phyloP scores from a whole-genome alignment of 2,329 filamentous ascomycete species.

The Aureobasidium namibiae region DNA sequence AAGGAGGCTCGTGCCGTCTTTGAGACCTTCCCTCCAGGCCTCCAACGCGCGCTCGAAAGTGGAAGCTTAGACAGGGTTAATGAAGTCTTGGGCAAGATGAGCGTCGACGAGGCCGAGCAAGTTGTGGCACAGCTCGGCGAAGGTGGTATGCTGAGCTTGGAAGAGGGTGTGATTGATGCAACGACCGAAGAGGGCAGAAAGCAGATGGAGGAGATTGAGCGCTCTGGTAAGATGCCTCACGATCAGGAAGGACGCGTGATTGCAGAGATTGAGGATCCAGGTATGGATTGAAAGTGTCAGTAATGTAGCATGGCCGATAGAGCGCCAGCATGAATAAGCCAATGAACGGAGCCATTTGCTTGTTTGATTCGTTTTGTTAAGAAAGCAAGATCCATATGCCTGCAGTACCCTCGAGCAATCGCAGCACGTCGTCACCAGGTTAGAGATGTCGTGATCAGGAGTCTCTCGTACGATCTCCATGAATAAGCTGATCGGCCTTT shows the following conservation, averaged over 20 bases:
- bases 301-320: neutral
- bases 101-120: conserved; percentile 77
- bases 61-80: conserved; percentile 86
- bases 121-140: conserved; percentile 72
- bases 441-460: neutral
- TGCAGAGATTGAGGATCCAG: conserved; percentile 40
- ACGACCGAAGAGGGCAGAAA: conserved; percentile 40
- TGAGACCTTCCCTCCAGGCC: conserved; percentile 70
- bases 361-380: too few species aligned
- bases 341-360: neutral
- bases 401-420: too few species aligned
- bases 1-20: conserved; percentile 66
- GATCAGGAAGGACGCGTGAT: conserved; percentile 49
- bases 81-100: conserved; percentile 80
- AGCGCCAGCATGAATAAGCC: neutral
- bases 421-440: neutral
- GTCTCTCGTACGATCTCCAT: neutral
- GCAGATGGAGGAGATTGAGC: conserved; percentile 36
- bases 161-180: conserved; percentile 90
- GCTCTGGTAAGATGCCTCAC: conserved; percentile 72
- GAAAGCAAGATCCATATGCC: too few species aligned
- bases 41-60: conserved; percentile 76
- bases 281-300: conserved; percentile 20
- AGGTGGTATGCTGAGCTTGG: conserved; percentile 81
- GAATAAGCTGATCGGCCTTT: neutral